Evolutionary conservation across 768 basidiomycete species (phyloP).

Genomic region (Tricholoma furcatifolium): DNA sequence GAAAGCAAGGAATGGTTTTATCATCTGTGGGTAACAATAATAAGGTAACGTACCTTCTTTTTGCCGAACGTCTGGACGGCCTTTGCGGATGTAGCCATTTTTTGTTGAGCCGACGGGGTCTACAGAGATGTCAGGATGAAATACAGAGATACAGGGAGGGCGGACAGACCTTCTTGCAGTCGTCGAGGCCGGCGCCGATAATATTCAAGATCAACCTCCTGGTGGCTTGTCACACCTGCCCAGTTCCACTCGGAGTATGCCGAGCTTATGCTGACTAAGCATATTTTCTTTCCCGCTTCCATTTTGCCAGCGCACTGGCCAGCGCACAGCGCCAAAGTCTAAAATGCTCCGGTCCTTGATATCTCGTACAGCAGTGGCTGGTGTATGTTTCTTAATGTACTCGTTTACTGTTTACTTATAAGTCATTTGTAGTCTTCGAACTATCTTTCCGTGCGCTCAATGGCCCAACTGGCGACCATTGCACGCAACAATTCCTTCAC

Average conservation of each 20-base stretch:
- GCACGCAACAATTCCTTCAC: conserved; percentile 1
- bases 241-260: conserved; percentile 34
- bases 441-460: conserved; percentile 3
- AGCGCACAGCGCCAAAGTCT: not conserved
- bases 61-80: conserved; percentile 99
- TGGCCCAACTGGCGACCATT: conserved; percentile 8
- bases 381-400: conserved; percentile 1
- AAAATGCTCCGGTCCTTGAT: conserved; percentile 7
- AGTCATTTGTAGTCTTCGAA: not conserved
- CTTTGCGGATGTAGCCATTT: conserved; percentile 74
- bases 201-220: conserved; percentile 22
- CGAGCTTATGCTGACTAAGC: conserved; percentile 36
- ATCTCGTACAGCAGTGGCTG: conserved; percentile 1
- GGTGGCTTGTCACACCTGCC: conserved; percentile 42
- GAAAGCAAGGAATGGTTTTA: conserved; percentile 6
- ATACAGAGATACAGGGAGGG: not conserved
- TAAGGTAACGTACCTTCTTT: conserved; percentile 83
- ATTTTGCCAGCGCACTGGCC: conserved; percentile 8
- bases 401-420: not conserved
- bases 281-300: conserved; percentile 12
- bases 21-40: conserved; percentile 10
- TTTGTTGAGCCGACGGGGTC: conserved; percentile 31
- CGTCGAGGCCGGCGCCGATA: conserved; percentile 41
- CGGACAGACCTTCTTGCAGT: conserved; percentile 41
- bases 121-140: not conserved